Evolutionary conservation across 116 monocot genomes (phyloP), one percentile per base, ranked within the genome.

Genomic region (Iris pallida): DNA sequence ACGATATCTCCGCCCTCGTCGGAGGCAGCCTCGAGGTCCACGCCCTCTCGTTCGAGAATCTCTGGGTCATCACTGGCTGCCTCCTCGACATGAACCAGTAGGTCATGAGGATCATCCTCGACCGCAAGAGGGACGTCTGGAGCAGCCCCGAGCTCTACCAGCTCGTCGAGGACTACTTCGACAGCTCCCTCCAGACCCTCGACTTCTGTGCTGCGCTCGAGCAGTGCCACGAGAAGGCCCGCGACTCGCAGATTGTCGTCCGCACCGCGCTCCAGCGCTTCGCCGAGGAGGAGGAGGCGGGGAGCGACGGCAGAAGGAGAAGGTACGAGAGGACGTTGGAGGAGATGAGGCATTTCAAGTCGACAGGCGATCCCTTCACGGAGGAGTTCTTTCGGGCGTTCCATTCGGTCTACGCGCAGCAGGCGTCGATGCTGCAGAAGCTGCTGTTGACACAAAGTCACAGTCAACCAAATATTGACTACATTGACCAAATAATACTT

Each of bases 61-160:
- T 90, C 20, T 70, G 30, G 20, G 86, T 81, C 63, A 79, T 90
- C 55, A 86, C 86, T 14, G 76, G 74, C 16, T 81, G 74, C 80
- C 84, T 90, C 69, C 76, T 90, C 46, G 86, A 90, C 57, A 83
- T 79, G 76, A 90, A 90, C 86, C 83, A 90, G 59, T 83, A 83
- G 45, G 90, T 86, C 47, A 86, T 90, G 19, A 76, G 75, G 61
- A 70, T 84, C 64, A 86, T 90, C 69, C 79, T 90, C 3, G 76
- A 80, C 19, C 81, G 86, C 83, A 84, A 86, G 76, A 79, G 79
- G 79, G 88, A 92, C 70, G 72, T 83, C 16, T 86, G 85, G 85
- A 83, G 79, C 59, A 81, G 58, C 60, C 74, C 83, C 7, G 74
- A 88, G 51, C 80, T 91, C 45, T 80, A 87, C 60, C 64, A 71